Conservation (phyloP, 2,329 filamentous ascomycete species). For the Aspergillus versicolor region DNA sequence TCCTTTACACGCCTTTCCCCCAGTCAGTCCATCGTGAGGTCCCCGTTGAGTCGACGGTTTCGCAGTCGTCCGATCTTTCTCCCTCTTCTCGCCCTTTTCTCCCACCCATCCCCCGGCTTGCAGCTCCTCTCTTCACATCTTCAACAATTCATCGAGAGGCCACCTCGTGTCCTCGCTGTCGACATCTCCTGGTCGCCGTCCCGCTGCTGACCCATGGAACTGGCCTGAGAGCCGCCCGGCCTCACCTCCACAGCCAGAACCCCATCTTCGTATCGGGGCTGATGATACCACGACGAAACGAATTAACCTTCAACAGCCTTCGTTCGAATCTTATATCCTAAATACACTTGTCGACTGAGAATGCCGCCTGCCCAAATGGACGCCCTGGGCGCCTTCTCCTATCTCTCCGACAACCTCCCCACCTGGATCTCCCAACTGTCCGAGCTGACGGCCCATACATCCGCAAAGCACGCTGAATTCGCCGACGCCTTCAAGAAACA, state of each 20-base stretch:
- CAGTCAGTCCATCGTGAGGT: not conserved
- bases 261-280: not conserved
- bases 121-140: too few species aligned
- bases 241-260: not conserved
- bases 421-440: slow-evolving; percentile 45
- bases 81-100: too few species aligned
- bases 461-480: slow-evolving; percentile 44
- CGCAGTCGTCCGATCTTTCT: too few species aligned
- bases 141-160: too few species aligned
- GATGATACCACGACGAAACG: slow-evolving; percentile 17
- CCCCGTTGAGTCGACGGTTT: too few species aligned
- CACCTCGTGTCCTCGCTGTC: too few species aligned
- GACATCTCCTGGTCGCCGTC: too few species aligned
- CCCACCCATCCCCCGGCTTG: too few species aligned
- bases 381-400: slow-evolving; percentile 45
- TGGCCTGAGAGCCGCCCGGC: slow-evolving; percentile 7
- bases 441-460: slow-evolving; percentile 41
- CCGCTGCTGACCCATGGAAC: slow-evolving; percentile 14
- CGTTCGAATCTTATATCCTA: not conserved
- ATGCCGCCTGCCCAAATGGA: slow-evolving; percentile 33
- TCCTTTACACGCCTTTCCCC: not conserved
- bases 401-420: slow-evolving; percentile 45
- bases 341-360: not conserved
- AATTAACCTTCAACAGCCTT: not conserved
- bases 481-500: slow-evolving; percentile 43